Evolutionary conservation across 352 stramenopile species (phyloP), one percentile per base, ranked within the genome.

Genomic region (Blastocystis sp.): DNA sequence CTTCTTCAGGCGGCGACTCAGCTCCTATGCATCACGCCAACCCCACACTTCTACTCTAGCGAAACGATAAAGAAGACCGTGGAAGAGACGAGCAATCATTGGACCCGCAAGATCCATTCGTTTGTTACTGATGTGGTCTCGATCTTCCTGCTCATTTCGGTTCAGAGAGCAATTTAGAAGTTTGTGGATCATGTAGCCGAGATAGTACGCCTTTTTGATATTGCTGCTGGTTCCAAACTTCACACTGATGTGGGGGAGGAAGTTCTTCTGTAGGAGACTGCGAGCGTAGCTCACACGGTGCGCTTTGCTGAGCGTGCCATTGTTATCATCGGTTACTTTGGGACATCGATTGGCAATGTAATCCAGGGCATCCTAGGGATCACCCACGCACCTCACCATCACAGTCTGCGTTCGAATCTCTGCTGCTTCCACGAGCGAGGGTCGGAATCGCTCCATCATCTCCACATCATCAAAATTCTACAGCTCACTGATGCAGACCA

Each of bases 71-170:
- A 99, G 99, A 34, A 99, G 92, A 62, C 98, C 93, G 79, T 97
- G 95, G 93, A 99, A 99, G 55, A 99, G 92, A 45, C 96, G 95
- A 39, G 95, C 97, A 3, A 99, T 92, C 76, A 99, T 91, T 9
- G 97, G 96, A 88, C 98, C 98, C 26, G 97, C 98, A 75, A 99
- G 93, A 95, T 99, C 98, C 45, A 99, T 91, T 50, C 98, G 94
- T 91, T 99, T 99, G 93, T 99, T 99, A 70, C 96, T 96, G 92
- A 99, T 99, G 92, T 99, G 97, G 93, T 99, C 98, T 90, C 97
- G 95, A 92, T 99, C 98, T 91, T 99, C 97, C 92, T 99, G 96
- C 26, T 97, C 95, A 30, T 97, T 94, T 43, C 97, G 94, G 41
- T 96, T 96, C 13, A 99, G 92, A 81, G 96, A 98, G 91, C 97